These are phyloP conservation scores for Phytophthora pisi DNA, from an alignment of 352 stramenopile genomes.

Conservation along the genomic window DNA sequence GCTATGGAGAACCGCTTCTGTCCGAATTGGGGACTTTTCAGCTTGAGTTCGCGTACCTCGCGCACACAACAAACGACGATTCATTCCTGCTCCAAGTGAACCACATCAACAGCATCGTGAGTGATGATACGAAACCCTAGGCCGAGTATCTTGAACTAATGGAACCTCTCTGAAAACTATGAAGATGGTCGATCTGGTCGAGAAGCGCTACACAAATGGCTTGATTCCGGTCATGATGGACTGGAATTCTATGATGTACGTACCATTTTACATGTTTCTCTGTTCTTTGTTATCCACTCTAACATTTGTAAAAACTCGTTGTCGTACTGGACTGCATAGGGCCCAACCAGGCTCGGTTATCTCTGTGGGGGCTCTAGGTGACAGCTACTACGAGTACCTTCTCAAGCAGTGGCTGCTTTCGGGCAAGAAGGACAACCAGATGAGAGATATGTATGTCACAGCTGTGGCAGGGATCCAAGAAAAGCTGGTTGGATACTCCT, in stretches of 20 bases:
- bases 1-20: slow-evolving; percentile 35
- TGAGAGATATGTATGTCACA: slow-evolving; percentile 58
- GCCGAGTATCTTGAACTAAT: background rate
- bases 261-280: background rate
- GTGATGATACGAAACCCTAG: background rate
- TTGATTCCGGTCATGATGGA: slow-evolving; percentile 55
- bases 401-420: slow-evolving; percentile 77
- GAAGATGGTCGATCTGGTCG: slow-evolving; percentile 41
- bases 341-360: slow-evolving; percentile 26
- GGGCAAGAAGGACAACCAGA: slow-evolving; percentile 50
- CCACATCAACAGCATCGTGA: slow-evolving; percentile 49
- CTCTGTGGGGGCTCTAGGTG: slow-evolving; percentile 62
- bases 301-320: background rate
- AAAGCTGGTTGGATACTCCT: slow-evolving; percentile 45
- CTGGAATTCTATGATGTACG: slow-evolving; percentile 33
- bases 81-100: slow-evolving; percentile 45
- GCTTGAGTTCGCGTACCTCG: slow-evolving; percentile 69
- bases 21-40: slow-evolving; percentile 64
- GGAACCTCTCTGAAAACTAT: background rate
- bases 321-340: no score
- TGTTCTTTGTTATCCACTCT: background rate
- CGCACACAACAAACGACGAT: slow-evolving; percentile 38
- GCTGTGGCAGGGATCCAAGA: slow-evolving; percentile 58
- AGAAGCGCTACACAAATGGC: slow-evolving; percentile 40
- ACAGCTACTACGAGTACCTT: slow-evolving; percentile 82